phyloP scores from a whole-genome alignment of 2,329 filamentous ascomycete genomes.

The Scolecobasidium constrictum region DNA sequence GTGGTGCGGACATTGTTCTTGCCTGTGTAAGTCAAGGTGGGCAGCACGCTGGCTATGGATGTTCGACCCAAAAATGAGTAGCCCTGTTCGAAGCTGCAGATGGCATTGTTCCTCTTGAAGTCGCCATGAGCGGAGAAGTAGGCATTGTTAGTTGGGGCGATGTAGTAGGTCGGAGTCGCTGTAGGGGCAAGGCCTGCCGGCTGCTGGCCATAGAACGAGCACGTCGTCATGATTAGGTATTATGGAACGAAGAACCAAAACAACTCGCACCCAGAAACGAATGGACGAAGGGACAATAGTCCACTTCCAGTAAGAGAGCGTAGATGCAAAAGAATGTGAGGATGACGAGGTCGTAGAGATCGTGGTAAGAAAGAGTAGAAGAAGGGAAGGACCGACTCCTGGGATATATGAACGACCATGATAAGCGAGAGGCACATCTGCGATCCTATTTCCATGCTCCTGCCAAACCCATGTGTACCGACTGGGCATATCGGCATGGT shows the following conservation, averaged over 20 bases:
- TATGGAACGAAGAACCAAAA: not conserved
- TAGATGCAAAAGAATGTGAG: not conserved
- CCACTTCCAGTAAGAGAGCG: not conserved
- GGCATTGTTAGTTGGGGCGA: not conserved
- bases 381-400: not conserved
- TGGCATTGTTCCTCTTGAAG: not conserved
- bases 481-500: no score
- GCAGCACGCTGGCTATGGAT: not conserved
- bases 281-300: constrained; percentile 2
- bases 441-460: not conserved
- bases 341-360: not conserved
- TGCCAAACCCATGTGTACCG: not conserved
- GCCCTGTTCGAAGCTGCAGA: not conserved
- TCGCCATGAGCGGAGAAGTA: not conserved
- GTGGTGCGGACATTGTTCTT: not conserved
- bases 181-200: not conserved
- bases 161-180: not conserved
- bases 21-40: not conserved
- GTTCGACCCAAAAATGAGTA: not conserved
- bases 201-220: not conserved
- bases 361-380: not conserved
- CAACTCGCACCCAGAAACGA: constrained; percentile 1
- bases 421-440: not conserved
- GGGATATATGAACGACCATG: no score
- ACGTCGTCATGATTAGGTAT: not conserved